phyloP scores from a whole-genome alignment of 192 early-diverging fungal genomes.

The Coemansia sp. region DNA sequence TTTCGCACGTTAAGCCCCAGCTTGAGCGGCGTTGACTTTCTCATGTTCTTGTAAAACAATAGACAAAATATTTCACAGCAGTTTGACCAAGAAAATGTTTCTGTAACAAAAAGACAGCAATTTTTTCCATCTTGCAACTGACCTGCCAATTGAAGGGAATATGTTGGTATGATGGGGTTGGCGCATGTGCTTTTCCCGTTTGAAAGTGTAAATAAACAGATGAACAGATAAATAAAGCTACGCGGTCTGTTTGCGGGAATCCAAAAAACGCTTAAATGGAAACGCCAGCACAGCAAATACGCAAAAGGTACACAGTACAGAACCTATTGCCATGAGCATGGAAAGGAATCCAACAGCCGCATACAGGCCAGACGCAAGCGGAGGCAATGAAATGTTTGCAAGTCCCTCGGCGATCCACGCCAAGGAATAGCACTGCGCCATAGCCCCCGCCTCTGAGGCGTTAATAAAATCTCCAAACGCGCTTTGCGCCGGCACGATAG shows the following conservation, averaged over 20 bases:
- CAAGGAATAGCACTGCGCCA: slow-evolving; percentile 54
- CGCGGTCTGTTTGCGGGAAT: neutral
- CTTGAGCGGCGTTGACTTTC: slow-evolving; percentile 37
- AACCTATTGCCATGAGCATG: slow-evolving; percentile 45
- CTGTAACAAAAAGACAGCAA: no score
- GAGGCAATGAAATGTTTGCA: slow-evolving; percentile 47
- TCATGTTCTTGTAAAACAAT: slow-evolving; percentile 9
- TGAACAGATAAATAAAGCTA: no score
- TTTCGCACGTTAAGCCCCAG: slow-evolving; percentile 44
- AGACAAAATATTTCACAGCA: no score
- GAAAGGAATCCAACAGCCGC: slow-evolving; percentile 21
- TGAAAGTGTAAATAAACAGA: no score
- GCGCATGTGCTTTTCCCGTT: no score
- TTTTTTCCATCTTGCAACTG: no score
- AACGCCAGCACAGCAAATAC: slow-evolving; percentile 29
- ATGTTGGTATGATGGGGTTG: no score
- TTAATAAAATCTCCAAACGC: slow-evolving; percentile 56
- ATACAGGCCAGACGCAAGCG: slow-evolving; percentile 37
- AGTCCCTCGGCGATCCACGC: slow-evolving; percentile 52
- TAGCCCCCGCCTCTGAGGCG: slow-evolving; percentile 31
- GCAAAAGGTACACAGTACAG: slow-evolving; percentile 36
- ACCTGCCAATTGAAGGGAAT: no score
- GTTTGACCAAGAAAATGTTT: no score
- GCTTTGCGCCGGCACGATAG: slow-evolving; percentile 52
- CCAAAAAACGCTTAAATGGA: slow-evolving; percentile 19